phyloP scores from a whole-genome alignment of 306 rosid species.

The Delonix regia region DNA sequence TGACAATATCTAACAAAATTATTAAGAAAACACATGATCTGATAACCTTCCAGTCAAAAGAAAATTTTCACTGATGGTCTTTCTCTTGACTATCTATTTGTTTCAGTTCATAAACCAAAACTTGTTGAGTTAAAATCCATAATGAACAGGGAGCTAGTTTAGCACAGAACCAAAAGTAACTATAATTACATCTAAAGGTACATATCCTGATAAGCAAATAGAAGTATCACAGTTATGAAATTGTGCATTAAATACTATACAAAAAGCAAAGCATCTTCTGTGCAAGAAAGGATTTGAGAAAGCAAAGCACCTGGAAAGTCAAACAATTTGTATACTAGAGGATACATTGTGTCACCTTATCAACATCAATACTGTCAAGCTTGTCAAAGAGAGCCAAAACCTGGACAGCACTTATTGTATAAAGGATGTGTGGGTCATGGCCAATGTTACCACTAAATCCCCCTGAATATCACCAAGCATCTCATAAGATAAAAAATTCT shows the following conservation, averaged over 20 bases:
- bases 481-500: slow-evolving; percentile 16
- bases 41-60: background rate
- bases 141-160: slow-evolving; percentile 3
- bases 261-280: background rate
- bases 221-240: background rate
- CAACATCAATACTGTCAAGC: slow-evolving; percentile 61
- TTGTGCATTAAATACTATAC: background rate
- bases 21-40: slow-evolving; percentile 49
- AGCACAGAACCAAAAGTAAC: background rate
- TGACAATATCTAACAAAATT: slow-evolving; percentile 59
- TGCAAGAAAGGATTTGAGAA: background rate
- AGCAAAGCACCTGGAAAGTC: slow-evolving; percentile 11
- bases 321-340: slow-evolving; percentile 40
- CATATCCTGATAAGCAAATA: slow-evolving; percentile 26
- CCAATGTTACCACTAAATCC: slow-evolving; percentile 89
- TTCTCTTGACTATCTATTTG: background rate
- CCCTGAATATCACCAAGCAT: slow-evolving; percentile 53
- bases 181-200: background rate
- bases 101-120: slow-evolving; percentile 1
- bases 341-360: slow-evolving; percentile 87
- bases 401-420: slow-evolving; percentile 90
- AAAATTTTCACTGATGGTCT: background rate
- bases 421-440: slow-evolving; percentile 78
- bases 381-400: slow-evolving; percentile 79
- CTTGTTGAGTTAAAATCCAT: background rate